A percentile compares a stretch with the other conserved stretches of the same genome.
These are phyloP conservation scores for Cutaneotrichosporon spelunceum DNA, from an alignment of 1,284 basidiomycete species.

Conservation along the genomic window DNA sequence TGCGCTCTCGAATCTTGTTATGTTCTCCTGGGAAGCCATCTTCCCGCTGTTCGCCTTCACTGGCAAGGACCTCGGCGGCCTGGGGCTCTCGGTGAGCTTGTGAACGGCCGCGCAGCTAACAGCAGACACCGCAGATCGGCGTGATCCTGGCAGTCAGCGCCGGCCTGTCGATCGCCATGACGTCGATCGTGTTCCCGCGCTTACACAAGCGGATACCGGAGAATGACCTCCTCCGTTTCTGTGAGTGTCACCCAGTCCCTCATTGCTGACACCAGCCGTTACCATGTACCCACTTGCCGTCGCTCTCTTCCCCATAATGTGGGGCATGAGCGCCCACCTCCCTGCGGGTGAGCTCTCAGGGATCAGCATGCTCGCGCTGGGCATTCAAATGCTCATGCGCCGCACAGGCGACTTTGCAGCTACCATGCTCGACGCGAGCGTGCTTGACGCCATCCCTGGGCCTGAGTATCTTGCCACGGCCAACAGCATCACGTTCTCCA, in stretches of 20 bases:
- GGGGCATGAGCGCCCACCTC: constrained; percentile 27
- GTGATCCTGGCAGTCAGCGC: constrained; percentile 37
- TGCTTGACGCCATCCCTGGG: constrained; percentile 38
- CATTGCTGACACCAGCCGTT: constrained; percentile 28
- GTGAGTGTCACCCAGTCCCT: constrained; percentile 17
- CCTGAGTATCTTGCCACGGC: constrained; percentile 40
- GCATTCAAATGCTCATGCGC: constrained; percentile 36
- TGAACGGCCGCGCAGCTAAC: background rate
- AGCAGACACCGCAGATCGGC: constrained; percentile 38
- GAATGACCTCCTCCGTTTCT: constrained; percentile 21
- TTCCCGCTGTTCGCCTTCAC: constrained; percentile 44
- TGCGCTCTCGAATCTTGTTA: constrained; percentile 32
- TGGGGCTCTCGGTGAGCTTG: constrained; percentile 34
- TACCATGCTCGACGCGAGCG: constrained; percentile 40
- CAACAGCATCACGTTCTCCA: constrained; percentile 41
- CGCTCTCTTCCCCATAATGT: constrained; percentile 36
- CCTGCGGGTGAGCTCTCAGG: background rate
- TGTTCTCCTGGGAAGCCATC: constrained; percentile 41
- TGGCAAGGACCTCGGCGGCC: constrained; percentile 34
- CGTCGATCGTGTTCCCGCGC: constrained; percentile 36
- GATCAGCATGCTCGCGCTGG: constrained; percentile 23
- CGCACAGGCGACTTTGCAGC: constrained; percentile 38
- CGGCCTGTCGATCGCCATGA: constrained; percentile 39
- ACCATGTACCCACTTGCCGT: constrained; percentile 32
- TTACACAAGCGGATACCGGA: constrained; percentile 32